Base-by-base conservation (phyloP, 352 stramenopile species). In the Globisporangium nagaii region DNA sequence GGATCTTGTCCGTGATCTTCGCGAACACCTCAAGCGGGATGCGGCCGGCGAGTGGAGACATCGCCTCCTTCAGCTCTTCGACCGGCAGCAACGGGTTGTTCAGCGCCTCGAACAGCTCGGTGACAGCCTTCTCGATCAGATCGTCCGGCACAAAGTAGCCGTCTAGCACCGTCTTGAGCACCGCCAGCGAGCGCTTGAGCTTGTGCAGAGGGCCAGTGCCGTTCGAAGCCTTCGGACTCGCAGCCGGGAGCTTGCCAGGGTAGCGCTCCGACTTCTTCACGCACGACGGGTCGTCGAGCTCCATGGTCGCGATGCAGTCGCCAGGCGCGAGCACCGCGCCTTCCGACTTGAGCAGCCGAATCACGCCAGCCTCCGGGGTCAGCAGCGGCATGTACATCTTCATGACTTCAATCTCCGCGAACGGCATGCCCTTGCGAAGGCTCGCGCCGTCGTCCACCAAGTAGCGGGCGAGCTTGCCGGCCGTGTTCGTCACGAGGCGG, bases 381-480 rank as follows among this genome's bases (percentile, higher is more conserved):
- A 97, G 89, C 36, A 99, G 80, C 22, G 96, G 97, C 96, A 99
- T 99, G 82, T 99, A 99, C 98, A 99, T 99, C 83, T 99, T 99
- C 97, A 99, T 99, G n/a, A 99, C 98, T 59, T 95, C 85, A 15
- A 95, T 89, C 62, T 95, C 85, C 34, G 84, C 85, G 63, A 90
- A 95, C 56, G 85, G 83, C 75, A 90, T 93, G 34, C 81, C 83
- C 37, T 84, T 82, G 66, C 81, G 81, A 30, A 95, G 70, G 9
- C 93, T 88, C 19, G 94, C 81, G 22, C 97, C 96, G 63, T 99
- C 95, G 30, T 96, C 78, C 25, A 99, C 96, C n/a, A 99, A 79
- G 69, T 98, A 99, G 39, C 98, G 96, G n/a, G 98, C 96, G 11
- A 99, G 79, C 76, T 99, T 99, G 42, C 98, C 97, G 2, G 96